Percentiles rank a stretch among this genome's conserved stretches.
Evolutionary conservation across 441 rosid species (phyloP).

Genomic region (Jatropha multifida): DNA sequence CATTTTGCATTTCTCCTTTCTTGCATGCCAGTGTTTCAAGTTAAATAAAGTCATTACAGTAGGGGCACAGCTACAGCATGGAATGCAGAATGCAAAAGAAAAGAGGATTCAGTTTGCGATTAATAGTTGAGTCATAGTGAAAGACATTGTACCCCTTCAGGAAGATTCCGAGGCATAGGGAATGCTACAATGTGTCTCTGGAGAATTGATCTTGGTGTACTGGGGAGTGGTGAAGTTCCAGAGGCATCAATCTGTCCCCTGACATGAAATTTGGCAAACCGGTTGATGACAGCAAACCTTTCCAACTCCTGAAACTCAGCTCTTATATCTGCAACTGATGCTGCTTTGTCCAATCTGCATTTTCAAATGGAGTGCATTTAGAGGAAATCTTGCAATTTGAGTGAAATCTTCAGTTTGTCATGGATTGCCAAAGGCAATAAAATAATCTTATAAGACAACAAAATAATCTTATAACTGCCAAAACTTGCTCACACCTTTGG

Average conservation of each 20-base stretch:
- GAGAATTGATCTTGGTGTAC: constrained; percentile 40
- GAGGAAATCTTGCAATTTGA: background rate
- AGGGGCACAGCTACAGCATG: constrained; percentile 16
- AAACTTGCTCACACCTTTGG: constrained; percentile 40
- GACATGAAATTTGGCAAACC: constrained; percentile 81
- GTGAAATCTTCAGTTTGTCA: background rate
- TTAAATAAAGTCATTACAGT: background rate
- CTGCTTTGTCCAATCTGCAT: constrained; percentile 72
- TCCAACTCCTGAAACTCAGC: constrained; percentile 79
- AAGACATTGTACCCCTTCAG: constrained; percentile 85
- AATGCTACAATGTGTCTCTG: constrained; percentile 68
- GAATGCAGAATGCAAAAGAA: constrained; percentile 29
- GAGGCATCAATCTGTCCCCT: constrained; percentile 42
- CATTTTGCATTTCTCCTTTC: constrained; percentile 28
- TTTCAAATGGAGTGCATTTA: constrained; percentile 10
- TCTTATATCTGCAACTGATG: constrained; percentile 57
- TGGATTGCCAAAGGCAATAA: background rate
- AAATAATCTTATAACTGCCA: background rate
- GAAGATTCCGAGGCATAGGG: constrained; percentile 71
- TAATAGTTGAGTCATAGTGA: constrained; percentile 49
- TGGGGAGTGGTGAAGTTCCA: constrained; percentile 6
- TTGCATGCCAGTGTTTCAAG: constrained; percentile 24
- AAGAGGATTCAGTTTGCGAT: constrained; percentile 24
- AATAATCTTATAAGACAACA: too few species aligned
- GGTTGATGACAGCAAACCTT: constrained; percentile 74